phyloP scores from a whole-genome alignment of 73 alveolate genomes.

The Paramecium sonneborni region DNA sequence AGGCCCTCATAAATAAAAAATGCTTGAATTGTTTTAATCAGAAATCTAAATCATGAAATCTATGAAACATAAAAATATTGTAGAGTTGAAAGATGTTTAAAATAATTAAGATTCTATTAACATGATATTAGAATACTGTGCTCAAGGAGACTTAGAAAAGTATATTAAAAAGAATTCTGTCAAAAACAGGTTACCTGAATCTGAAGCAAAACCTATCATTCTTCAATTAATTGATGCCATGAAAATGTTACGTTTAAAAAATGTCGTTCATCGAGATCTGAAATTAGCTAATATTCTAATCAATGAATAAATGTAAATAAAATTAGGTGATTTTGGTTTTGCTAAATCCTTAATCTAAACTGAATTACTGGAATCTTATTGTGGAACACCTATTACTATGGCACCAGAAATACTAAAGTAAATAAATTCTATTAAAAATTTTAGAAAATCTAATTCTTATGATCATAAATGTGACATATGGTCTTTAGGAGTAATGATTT shows the following conservation, averaged over 20 bases:
- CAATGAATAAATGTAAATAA: slow-evolving; percentile 52
- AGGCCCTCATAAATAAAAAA: not conserved
- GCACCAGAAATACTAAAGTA: slow-evolving; percentile 82
- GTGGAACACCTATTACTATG: slow-evolving; percentile 87
- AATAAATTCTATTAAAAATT: not conserved
- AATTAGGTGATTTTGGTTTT: slow-evolving; percentile 67
- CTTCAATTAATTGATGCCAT: slow-evolving; percentile 75
- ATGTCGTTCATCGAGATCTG: slow-evolving; percentile 86
- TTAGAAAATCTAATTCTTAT: slow-evolving; percentile 51
- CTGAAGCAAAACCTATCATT: slow-evolving; percentile 45
- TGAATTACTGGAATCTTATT: slow-evolving; percentile 35
- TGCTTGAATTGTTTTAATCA: not conserved
- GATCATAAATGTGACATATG: slow-evolving; percentile 80
- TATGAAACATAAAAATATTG: not conserved
- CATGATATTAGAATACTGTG: slow-evolving; percentile 37
- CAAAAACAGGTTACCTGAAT: slow-evolving; percentile 30
- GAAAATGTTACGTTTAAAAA: slow-evolving; percentile 78
- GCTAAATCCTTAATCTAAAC: slow-evolving; percentile 8
- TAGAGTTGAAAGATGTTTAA: slow-evolving; percentile 8
- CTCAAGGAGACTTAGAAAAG: slow-evolving; percentile 31
- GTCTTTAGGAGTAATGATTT: slow-evolving; percentile 80
- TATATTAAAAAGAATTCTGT: slow-evolving; percentile 40
- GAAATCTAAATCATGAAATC: not conserved
- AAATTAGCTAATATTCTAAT: slow-evolving; percentile 85
- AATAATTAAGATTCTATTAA: not conserved